Percentiles rank a stretch among this genome's conserved stretches.
Evolutionary conservation across 305 asterid species (phyloP).

Genomic region (Nicotiana rustica): DNA sequence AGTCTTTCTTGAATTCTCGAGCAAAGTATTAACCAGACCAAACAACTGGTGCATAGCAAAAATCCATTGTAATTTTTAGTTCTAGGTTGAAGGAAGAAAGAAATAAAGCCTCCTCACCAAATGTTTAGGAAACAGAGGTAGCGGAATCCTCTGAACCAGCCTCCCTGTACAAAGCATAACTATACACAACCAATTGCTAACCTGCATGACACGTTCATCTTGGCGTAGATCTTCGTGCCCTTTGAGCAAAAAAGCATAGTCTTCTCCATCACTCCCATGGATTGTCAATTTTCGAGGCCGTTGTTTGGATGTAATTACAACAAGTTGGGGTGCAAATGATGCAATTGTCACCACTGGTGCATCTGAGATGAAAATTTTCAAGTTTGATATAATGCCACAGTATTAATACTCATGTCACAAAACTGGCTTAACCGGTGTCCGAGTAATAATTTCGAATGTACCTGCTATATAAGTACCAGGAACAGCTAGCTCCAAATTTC

Average conservation of each 20-base stretch:
- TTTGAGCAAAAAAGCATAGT: slow-evolving; percentile 92
- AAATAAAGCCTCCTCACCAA: slow-evolving; percentile 3
- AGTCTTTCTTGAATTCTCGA: slow-evolving; percentile 92
- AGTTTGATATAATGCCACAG: neutral
- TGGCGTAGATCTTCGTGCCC: slow-evolving; percentile 99
- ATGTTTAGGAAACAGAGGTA: neutral
- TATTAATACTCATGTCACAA: neutral
- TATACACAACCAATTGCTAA: slow-evolving; percentile 40
- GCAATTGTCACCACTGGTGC: slow-evolving; percentile 91
- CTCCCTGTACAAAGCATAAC: slow-evolving; percentile 14
- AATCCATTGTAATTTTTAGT: slow-evolving; percentile 28
- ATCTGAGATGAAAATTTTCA: slow-evolving; percentile 59
- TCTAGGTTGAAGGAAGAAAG: neutral
- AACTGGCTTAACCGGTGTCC: slow-evolving; percentile 6
- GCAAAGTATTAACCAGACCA: slow-evolving; percentile 92
- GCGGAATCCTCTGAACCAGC: neutral
- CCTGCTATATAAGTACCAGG: slow-evolving; percentile 99
- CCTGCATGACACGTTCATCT: slow-evolving; percentile 99
- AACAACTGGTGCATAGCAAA: slow-evolving; percentile 69
- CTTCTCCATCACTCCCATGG: slow-evolving; percentile 96
- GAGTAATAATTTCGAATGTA: slow-evolving; percentile 36
- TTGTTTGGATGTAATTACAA: slow-evolving; percentile 97
- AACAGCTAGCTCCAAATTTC: slow-evolving; percentile 91
- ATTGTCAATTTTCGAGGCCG: slow-evolving; percentile 98
- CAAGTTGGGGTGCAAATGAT: slow-evolving; percentile 96